Conservation (phyloP, 2,329 filamentous ascomycete species). For the Colletotrichum coccodes region DNA sequence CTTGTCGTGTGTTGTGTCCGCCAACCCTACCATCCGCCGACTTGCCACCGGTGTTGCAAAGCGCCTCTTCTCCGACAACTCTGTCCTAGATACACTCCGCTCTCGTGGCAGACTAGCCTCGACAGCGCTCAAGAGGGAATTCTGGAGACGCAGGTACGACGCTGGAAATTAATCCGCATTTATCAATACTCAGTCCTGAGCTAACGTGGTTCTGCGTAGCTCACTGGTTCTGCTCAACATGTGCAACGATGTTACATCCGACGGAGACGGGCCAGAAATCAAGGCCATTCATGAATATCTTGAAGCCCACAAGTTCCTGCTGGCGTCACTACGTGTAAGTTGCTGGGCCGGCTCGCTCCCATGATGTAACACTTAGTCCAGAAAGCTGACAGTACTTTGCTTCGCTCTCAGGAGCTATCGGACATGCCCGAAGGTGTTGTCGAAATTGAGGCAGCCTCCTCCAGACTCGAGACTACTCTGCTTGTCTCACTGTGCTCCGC, state of each 20-base stretch:
- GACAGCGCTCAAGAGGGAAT: constrained; percentile 51
- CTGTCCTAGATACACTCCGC: constrained; percentile 47
- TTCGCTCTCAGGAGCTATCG: constrained; percentile 58
- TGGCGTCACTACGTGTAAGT: constrained; percentile 61
- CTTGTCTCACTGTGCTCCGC: constrained; percentile 73
- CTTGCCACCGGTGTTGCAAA: constrained; percentile 59
- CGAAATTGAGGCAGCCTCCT: constrained; percentile 62
- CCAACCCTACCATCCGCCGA: constrained; percentile 59
- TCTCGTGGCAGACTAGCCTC: constrained; percentile 49
- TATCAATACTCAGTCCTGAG: not conserved
- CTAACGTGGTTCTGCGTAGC: constrained; percentile 47
- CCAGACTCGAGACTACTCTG: constrained; percentile 70
- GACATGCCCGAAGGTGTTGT: constrained; percentile 63
- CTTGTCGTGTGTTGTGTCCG: constrained; percentile 63
- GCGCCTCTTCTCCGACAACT: constrained; percentile 55
- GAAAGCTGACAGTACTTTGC: not conserved
- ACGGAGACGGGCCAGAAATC: constrained; percentile 55
- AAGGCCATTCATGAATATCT: constrained; percentile 65
- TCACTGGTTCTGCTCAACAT: constrained; percentile 54
- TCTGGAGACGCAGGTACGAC: constrained; percentile 63
- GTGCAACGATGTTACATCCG: constrained; percentile 57
- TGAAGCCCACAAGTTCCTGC: constrained; percentile 62
- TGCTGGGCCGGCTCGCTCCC: not conserved
- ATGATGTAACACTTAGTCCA: not conserved
- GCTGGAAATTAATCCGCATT: constrained; percentile 33